Percentiles rank a stretch among this genome's conserved stretches.
Evolutionary conservation across 371 early-diverging fungal species (phyloP).

Genomic region (Cokeromyces recurvatus): DNA sequence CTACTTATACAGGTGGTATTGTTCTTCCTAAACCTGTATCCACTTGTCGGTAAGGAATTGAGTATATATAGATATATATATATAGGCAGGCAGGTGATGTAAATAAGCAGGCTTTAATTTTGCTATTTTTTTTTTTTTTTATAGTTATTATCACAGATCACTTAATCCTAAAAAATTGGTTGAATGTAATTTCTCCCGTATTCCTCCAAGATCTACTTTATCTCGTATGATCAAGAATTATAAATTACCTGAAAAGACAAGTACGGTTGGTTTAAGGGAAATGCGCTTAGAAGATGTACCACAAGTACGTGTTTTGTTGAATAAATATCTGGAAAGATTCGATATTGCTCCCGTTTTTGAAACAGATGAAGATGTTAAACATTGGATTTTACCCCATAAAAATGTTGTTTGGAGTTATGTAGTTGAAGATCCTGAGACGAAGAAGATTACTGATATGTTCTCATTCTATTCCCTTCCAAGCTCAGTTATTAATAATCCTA

Average conservation of each 20-base stretch:
- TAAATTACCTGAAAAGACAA: constrained; percentile 63
- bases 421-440: constrained; percentile 62
- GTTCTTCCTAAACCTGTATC: constrained; percentile 89
- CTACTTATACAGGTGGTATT: constrained; percentile 96
- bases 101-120: too few relatives aligned
- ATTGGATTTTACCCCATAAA: constrained; percentile 85
- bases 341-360: constrained; percentile 72
- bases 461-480: constrained; percentile 94
- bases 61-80: too few relatives aligned
- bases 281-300: constrained; percentile 77
- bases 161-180: constrained; percentile 92
- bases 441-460: constrained; percentile 77
- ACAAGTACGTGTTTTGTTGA: constrained; percentile 67
- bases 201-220: constrained; percentile 72
- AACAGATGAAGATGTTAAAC: constrained; percentile 82
- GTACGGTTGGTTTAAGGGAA: constrained; percentile 69
- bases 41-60: constrained; percentile 60
- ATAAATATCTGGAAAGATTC: constrained; percentile 65
- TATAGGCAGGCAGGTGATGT: too few relatives aligned
- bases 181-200: constrained; percentile 85
- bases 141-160: constrained; percentile 89
- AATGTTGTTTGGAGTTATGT: constrained; percentile 91
- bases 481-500: constrained; percentile 74
- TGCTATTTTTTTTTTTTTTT: too few relatives aligned
- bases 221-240: constrained; percentile 67